A percentile compares a stretch with the other conserved stretches of the same genome.
Evolutionary conservation across 805 yeast species (phyloP).

Genomic region (Lachancea fermentati): DNA sequence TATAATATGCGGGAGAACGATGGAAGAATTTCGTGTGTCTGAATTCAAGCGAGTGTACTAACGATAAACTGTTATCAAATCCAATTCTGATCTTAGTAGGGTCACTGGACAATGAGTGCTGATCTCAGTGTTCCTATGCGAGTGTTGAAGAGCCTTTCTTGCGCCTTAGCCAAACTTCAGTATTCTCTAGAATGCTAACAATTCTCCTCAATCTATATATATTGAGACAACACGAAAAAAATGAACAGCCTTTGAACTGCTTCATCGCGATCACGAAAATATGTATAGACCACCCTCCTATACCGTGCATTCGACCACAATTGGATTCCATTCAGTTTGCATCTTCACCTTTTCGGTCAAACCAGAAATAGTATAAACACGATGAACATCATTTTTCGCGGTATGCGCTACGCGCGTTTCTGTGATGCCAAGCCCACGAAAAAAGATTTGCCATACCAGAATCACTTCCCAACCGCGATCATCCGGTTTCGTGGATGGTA

Average conservation of each 20-base stretch:
- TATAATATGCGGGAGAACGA: background rate
- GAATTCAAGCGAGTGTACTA: background rate
- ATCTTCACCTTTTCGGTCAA: conserved; percentile 1
- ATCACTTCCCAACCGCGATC: background rate
- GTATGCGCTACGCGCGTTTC: conserved; percentile 1
- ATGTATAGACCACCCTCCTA: background rate
- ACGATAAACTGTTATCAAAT: background rate
- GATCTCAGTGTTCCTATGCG: background rate
- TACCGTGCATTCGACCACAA: conserved; percentile 6
- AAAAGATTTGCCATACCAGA: background rate
- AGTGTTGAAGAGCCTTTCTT: conserved; percentile 5
- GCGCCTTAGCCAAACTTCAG: background rate
- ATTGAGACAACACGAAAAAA: conserved; percentile 7
- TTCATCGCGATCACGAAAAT: conserved; percentile 7
- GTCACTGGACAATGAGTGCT: background rate
- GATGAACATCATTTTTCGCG: conserved; percentile 3
- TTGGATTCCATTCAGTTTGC: background rate
- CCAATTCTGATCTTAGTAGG: background rate
- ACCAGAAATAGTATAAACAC: conserved; percentile 5
- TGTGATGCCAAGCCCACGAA: conserved; percentile 7
- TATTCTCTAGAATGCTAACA: background rate
- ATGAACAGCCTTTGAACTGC: background rate
- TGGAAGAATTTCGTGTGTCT: background rate
- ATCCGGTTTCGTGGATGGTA: background rate
- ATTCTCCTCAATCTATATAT: conserved; percentile 5